These are phyloP conservation scores for Dryas octopetala DNA, from an alignment of 306 rosid genomes.

Conservation along the genomic window DNA sequence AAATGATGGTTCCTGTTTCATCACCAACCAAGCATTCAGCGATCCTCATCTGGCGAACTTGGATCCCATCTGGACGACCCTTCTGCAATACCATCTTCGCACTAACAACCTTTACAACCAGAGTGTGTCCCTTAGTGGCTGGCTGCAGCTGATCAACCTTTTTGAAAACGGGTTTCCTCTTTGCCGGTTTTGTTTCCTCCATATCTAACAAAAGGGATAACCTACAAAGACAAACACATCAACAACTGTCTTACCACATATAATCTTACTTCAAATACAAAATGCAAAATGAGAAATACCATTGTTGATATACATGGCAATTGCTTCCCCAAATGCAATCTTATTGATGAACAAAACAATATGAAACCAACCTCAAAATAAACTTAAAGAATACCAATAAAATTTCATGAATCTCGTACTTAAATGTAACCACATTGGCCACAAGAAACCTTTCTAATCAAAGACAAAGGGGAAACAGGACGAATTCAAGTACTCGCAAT, in stretches of 20 bases:
- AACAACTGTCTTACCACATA: not conserved
- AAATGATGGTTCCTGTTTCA: slow-evolving; percentile 19
- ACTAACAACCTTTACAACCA: slow-evolving; percentile 15
- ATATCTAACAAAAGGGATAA: not conserved
- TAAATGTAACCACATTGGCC: not conserved
- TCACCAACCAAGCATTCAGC: slow-evolving; percentile 24
- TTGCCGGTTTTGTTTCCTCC: slow-evolving; percentile 10
- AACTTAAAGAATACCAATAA: not conserved
- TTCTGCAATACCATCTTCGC: slow-evolving; percentile 23
- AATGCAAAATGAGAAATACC: not conserved
- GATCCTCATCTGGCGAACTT: slow-evolving; percentile 21
- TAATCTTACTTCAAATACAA: not conserved
- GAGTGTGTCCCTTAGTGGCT: slow-evolving; percentile 21
- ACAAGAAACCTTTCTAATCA: not conserved
- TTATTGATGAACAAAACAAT: not conserved
- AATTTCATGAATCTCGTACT: not conserved
- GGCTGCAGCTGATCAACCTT: slow-evolving; percentile 26
- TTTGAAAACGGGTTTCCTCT: slow-evolving; percentile 25
- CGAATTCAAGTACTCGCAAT: not conserved
- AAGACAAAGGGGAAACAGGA: too few species aligned
- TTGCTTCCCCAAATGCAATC: not conserved
- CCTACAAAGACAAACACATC: not conserved
- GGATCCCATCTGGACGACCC: slow-evolving; percentile 20
- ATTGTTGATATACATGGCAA: not conserved
- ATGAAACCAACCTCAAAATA: not conserved